Evolutionary conservation across 306 rosid species (phyloP).

Genomic region (Inga oerstediana): DNA sequence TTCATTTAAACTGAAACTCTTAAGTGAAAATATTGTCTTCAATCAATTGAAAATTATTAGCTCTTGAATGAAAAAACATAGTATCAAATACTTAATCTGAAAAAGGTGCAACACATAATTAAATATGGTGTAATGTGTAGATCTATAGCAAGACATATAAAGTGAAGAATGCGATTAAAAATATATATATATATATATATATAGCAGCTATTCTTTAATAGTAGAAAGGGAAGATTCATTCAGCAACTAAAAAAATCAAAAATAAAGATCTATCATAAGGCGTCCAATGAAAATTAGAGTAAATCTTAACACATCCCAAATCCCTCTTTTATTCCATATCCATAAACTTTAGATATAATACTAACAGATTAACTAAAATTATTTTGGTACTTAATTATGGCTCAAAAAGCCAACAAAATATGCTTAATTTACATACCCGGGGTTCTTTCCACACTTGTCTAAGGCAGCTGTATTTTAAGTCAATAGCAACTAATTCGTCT

Average conservation of each 20-base stretch:
- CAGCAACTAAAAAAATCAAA: too few species aligned
- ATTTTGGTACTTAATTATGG: too few species aligned
- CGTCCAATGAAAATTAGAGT: too few species aligned
- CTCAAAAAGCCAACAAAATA: too few species aligned
- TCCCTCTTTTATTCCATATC: too few species aligned
- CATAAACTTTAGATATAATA: too few species aligned
- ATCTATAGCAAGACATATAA: background rate
- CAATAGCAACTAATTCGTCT: too few species aligned
- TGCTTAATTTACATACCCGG: too few species aligned
- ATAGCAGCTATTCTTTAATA: background rate
- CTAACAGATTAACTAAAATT: too few species aligned
- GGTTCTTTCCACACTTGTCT: too few species aligned
- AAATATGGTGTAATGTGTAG: background rate
- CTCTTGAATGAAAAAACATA: background rate
- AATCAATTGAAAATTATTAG: background rate
- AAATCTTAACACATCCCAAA: background rate
- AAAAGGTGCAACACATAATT: background rate
- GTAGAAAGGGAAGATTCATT: background rate
- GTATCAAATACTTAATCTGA: background rate
- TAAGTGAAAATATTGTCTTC: background rate
- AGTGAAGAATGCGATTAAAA: background rate
- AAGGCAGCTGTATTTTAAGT: too few species aligned
- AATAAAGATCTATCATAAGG: background rate
- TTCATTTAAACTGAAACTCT: too few species aligned
- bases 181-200: background rate